These are phyloP conservation scores for Vicia sativa DNA, from an alignment of 306 rosid genomes.

Conservation along the genomic window DNA sequence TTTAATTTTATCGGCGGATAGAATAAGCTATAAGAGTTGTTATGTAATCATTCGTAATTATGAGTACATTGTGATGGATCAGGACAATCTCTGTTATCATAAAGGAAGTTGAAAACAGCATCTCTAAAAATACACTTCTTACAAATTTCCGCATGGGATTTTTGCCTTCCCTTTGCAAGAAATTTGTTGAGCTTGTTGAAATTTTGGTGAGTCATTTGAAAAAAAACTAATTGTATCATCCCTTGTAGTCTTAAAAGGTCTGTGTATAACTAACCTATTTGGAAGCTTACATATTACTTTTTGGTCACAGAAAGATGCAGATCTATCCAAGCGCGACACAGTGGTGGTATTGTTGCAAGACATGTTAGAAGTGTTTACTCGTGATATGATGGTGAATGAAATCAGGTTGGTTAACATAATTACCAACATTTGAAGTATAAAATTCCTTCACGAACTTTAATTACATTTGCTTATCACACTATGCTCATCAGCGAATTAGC, in stretches of 20 bases:
- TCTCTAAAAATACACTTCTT: constrained; percentile 78
- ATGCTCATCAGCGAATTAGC: constrained; percentile 67
- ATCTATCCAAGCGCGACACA: constrained; percentile 60
- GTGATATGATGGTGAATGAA: constrained; percentile 95
- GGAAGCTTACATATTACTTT: constrained; percentile 41
- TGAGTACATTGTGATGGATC: constrained; percentile 49
- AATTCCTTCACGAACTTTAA: constrained; percentile 21
- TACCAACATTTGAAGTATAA: constrained; percentile 20
- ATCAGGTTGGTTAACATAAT: constrained; percentile 62
- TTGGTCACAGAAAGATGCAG: constrained; percentile 67
- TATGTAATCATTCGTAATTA: constrained; percentile 29
- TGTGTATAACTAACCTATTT: constrained; percentile 31
- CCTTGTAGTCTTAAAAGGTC: constrained; percentile 30
- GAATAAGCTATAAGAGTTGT: constrained; percentile 32
- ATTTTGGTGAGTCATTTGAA: constrained; percentile 69
- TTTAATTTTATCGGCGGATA: constrained; percentile 5
- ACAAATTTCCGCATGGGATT: constrained; percentile 82
- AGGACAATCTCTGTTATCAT: constrained; percentile 83
- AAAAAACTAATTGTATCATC: constrained; percentile 29
- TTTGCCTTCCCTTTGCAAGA: constrained; percentile 82
- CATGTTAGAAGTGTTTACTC: constrained; percentile 94
- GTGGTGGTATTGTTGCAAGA: constrained; percentile 91
- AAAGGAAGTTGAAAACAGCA: constrained; percentile 84
- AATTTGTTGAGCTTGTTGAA: constrained; percentile 86
- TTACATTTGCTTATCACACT: constrained; percentile 29